Conservation (phyloP, 192 early-diverging fungal species). For the Coemansia sp. region DNA sequence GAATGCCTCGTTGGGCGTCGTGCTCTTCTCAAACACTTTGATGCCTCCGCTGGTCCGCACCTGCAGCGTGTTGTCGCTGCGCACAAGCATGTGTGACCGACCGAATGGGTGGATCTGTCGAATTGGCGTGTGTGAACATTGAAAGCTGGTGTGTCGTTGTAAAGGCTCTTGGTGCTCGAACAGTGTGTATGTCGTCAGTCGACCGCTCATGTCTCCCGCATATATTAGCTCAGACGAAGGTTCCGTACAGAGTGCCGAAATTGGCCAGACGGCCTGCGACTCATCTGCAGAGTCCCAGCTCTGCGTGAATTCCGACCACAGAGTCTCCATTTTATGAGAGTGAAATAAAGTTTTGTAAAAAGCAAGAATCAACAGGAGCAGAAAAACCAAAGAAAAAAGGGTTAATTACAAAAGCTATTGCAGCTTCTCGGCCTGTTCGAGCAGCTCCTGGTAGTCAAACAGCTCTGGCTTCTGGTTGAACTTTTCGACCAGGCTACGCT, state of each 20-base stretch:
- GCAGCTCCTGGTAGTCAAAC: conserved; percentile 69
- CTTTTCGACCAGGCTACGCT: conserved; percentile 65
- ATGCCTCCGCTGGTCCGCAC: conserved; percentile 53
- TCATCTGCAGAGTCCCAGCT: conserved; percentile 18
- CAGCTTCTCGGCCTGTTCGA: conserved; percentile 53
- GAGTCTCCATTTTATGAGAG: conserved; percentile 4
- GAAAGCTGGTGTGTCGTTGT: conserved; percentile 70
- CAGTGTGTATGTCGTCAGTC: conserved; percentile 63
- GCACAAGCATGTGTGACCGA: conserved; percentile 55
- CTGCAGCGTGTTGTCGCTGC: conserved; percentile 61
- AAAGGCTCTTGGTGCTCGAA: conserved; percentile 37
- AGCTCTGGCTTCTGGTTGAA: conserved; percentile 75
- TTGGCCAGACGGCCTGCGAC: conserved; percentile 21
- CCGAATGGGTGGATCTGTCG: conserved; percentile 63
- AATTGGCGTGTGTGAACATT: conserved; percentile 62
- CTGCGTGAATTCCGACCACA: conserved; percentile 43
- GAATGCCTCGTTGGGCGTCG: conserved; percentile 56
- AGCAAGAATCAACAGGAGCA: neutral
- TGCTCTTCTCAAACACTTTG: conserved; percentile 39
- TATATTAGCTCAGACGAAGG: conserved; percentile 79
- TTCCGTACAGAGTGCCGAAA: conserved; percentile 52
- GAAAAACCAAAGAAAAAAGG: conserved; percentile 2
- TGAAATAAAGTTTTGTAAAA: conserved; percentile 3
- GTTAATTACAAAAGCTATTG: neutral
- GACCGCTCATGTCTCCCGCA: conserved; percentile 80